Evolutionary conservation across 208 protist species (phyloP), one percentile per base, ranked within the genome.

Genomic region (Leishmania major): DNA sequence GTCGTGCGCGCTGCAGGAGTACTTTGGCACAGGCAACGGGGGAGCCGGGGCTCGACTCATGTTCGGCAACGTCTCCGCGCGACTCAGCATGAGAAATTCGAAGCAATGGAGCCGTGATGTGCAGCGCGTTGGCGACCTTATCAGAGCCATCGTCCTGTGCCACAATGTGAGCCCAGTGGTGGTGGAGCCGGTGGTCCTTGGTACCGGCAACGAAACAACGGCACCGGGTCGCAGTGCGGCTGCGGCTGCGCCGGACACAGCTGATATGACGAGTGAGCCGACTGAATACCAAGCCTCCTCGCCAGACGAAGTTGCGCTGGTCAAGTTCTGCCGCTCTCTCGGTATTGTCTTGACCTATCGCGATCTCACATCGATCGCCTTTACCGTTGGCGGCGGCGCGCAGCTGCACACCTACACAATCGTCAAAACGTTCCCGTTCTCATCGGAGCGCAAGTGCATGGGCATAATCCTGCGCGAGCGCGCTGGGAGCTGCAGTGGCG

Each of bases 401-500:
- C 71, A 79, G 67, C 78, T 75, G 71, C 79, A 84, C 87, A 78
- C 75, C 40, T 99, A 94, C 89, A 91, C 99, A n/a, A 96, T 99
- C 47, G 78, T 99, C 35, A 93, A 99, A 75, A 88, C 97, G 60
- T 99, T 99, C 79, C 99, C 99, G 37, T 99, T 99, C 87, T 99
- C 97, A 35, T 99, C 99, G 25, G 98, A 99, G 82, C 88, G 92
- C 10, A 99, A 99, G 89, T 91, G 99, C 51, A 99, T 99, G 99
- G 99, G 98, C 43, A 99, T 99, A 79, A 92, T 99, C 11, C 82
- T 99, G 6, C 85, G 93, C 67, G 89, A 97, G 53, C 53, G 79
- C 53, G 74, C 40, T 40, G 53, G 13, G 76, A 73, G 25, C 67
- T 31, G 71, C 51, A 67, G 35, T n/a, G 25, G 37, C 35, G 15